phyloP scores from a whole-genome alignment of 2,329 filamentous ascomycete genomes.

The Diaporthe longicolla region DNA sequence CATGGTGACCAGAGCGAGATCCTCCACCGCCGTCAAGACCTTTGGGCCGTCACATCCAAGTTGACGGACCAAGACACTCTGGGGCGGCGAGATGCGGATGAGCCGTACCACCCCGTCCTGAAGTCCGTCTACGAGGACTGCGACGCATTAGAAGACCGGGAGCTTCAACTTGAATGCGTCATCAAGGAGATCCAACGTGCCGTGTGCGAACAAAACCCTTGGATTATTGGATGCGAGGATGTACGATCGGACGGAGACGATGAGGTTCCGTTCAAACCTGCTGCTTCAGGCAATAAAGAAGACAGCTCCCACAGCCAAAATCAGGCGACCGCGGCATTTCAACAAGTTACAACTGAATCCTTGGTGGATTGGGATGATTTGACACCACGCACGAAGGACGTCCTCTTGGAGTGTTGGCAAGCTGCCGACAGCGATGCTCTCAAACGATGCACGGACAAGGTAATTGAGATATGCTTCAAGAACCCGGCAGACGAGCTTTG shows the following conservation, averaged over 20 bases:
- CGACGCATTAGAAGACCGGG: neutral
- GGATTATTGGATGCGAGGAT: neutral
- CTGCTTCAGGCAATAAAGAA: neutral
- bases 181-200: neutral
- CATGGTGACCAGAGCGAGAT: neutral
- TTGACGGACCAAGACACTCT: neutral
- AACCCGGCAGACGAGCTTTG: neutral
- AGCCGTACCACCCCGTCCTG: neutral
- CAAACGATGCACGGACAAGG: neutral
- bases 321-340: neutral
- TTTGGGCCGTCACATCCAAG: neutral
- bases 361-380: neutral
- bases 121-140: slow-evolving; percentile 1
- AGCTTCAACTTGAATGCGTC: neutral
- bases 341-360: neutral
- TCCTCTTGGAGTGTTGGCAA: neutral
- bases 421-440: neutral
- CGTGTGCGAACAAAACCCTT: neutral
- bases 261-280: neutral
- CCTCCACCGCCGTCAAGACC: neutral
- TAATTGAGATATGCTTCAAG: neutral
- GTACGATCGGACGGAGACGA: neutral
- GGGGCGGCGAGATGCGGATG: neutral
- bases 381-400: neutral
- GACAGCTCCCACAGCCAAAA: too few species aligned